Conservation (phyloP, 441 rosid species). For the Gossypium lobatum region DNA sequence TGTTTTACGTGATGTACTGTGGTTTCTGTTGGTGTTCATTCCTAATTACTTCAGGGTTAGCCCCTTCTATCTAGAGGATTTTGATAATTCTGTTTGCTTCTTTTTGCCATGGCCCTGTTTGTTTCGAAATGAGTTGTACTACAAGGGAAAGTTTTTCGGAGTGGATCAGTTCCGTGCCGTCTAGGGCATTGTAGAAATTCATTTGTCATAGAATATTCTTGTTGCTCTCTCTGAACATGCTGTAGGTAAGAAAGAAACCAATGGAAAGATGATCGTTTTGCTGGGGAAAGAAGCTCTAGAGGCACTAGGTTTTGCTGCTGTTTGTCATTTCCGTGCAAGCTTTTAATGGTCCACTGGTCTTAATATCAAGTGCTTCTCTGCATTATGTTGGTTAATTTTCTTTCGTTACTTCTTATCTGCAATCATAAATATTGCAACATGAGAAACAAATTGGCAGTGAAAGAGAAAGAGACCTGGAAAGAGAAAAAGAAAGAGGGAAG, state of each 20-base stretch:
- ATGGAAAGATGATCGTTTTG: neutral
- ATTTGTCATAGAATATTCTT: neutral
- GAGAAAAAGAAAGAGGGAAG: neutral
- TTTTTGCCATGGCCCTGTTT: neutral
- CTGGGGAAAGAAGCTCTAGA: neutral
- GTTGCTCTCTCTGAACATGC: neutral
- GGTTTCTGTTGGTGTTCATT: neutral
- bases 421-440: neutral
- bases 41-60: neutral
- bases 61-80: neutral
- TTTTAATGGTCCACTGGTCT: neutral
- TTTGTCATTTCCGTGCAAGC: neutral
- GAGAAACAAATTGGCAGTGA: neutral
- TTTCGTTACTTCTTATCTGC: neutral
- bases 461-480: neutral
- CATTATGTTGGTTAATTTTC: neutral
- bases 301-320: slow-evolving; percentile 1
- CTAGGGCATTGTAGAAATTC: neutral
- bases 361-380: neutral
- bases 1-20: neutral
- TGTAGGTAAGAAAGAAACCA: neutral
- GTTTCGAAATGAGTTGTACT: neutral
- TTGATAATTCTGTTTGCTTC: neutral
- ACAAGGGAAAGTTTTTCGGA: neutral
- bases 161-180: neutral